Conservation (phyloP, 305 asterid genomes). For the Fraxinus platypoda region DNA sequence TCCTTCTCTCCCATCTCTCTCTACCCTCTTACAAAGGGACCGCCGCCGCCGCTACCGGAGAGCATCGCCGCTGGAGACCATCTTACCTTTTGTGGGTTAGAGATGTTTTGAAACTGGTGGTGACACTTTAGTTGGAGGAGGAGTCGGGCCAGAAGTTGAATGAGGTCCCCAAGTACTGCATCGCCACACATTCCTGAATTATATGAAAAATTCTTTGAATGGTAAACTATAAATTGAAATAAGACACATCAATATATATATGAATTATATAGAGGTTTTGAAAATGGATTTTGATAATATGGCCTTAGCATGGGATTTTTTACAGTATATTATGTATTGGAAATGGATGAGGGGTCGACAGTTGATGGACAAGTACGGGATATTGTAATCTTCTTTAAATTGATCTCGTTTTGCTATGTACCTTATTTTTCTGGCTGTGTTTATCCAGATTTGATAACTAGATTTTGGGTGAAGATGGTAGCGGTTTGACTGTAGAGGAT, state of each 20-base stretch:
- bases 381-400: background rate
- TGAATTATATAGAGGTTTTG: no score
- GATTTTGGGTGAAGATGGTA: background rate
- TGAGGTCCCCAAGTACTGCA: conserved; percentile 53
- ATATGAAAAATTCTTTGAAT: no score
- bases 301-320: no score
- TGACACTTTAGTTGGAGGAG: conserved; percentile 38
- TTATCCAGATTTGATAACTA: background rate
- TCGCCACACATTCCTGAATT: conserved; percentile 61
- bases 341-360: background rate
- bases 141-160: conserved; percentile 34
- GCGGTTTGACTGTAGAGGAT: background rate
- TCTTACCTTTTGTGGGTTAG: background rate
- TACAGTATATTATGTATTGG: no score
- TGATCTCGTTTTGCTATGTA: background rate
- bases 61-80: background rate
- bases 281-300: no score
- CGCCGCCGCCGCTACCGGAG: background rate
- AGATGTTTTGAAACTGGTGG: background rate
- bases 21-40: background rate
- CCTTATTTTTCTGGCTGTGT: background rate
- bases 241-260: no score
- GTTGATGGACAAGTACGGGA: background rate
- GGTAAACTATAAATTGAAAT: no score
- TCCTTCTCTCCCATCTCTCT: no score